phyloP scores from a whole-genome alignment of 768 basidiomycete species.

The Amanita rubescens region DNA sequence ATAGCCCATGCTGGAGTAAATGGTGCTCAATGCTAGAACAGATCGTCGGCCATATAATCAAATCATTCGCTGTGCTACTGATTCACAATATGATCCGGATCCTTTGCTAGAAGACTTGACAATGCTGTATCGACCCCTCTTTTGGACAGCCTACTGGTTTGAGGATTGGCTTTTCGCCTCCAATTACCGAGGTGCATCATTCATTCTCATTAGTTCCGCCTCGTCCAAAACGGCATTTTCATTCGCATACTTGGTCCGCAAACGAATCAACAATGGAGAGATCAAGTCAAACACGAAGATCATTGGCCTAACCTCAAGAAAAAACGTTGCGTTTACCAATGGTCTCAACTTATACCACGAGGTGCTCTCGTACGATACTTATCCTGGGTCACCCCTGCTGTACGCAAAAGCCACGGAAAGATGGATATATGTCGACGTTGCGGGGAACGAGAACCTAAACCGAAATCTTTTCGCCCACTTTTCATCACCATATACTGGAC shows the following conservation, averaged over 20 bases:
- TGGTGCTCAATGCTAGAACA: constrained; percentile 3
- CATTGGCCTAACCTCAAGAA: constrained; percentile 53
- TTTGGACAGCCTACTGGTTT: constrained; percentile 73
- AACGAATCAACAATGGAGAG: constrained; percentile 30
- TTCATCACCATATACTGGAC: constrained; percentile 25
- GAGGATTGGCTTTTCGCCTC: constrained; percentile 59
- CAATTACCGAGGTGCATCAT: constrained; percentile 38
- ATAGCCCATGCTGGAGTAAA: no score
- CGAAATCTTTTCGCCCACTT: constrained; percentile 34
- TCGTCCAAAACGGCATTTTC: constrained; percentile 71
- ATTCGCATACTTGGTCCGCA: constrained; percentile 51
- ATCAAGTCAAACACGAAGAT: constrained; percentile 25
- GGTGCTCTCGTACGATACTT: constrained; percentile 46
- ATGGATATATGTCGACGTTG: constrained; percentile 60
- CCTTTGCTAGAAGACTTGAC: constrained; percentile 49
- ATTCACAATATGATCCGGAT: constrained; percentile 45
- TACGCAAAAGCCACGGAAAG: constrained; percentile 21
- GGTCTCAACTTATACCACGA: constrained; percentile 49
- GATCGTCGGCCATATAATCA: constrained; percentile 68
- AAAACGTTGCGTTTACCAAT: constrained; percentile 49
- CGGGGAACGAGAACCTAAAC: constrained; percentile 50
- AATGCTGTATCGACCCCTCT: constrained; percentile 67
- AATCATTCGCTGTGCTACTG: constrained; percentile 48
- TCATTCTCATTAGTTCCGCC: constrained; percentile 58
- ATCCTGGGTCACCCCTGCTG: constrained; percentile 25